A percentile compares a stretch with the other conserved stretches of the same genome.
Conservation (phyloP, 805 yeast genomes). For the Ogataea pini region DNA sequence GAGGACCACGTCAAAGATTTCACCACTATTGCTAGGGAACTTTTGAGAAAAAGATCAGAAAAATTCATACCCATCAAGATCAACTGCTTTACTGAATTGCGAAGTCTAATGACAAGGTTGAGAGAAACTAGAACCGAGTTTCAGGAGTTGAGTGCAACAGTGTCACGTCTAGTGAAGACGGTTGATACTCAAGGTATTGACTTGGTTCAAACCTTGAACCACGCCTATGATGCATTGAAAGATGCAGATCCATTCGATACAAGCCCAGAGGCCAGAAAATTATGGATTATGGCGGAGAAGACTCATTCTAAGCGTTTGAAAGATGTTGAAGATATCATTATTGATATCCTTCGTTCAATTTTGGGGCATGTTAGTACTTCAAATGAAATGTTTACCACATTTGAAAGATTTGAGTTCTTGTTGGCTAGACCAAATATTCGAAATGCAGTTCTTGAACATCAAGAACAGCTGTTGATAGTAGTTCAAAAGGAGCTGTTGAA, state of each 20-base stretch:
- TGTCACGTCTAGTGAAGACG: slow-evolving; percentile 10
- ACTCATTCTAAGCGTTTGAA: slow-evolving; percentile 44
- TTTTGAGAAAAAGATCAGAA: slow-evolving; percentile 71
- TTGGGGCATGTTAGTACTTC: slow-evolving; percentile 43
- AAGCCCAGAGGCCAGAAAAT: slow-evolving; percentile 36
- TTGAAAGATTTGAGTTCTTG: slow-evolving; percentile 49
- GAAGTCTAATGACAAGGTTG: slow-evolving; percentile 46
- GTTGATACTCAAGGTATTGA: slow-evolving; percentile 10
- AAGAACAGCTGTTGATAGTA: slow-evolving; percentile 47
- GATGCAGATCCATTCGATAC: slow-evolving; percentile 41
- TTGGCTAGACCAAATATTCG: slow-evolving; percentile 55
- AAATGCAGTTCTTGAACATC: slow-evolving; percentile 61
- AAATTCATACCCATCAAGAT: slow-evolving; percentile 67
- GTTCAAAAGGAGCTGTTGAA: slow-evolving; percentile 48
- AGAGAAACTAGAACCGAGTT: slow-evolving; percentile 53
- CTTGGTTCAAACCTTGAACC: slow-evolving; percentile 37
- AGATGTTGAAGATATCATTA: slow-evolving; percentile 47
- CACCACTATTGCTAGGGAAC: slow-evolving; percentile 68
- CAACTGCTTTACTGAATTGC: slow-evolving; percentile 42
- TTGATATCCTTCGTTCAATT: slow-evolving; percentile 39
- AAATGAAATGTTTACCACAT: slow-evolving; percentile 52
- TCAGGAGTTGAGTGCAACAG: slow-evolving; percentile 41
- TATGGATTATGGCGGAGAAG: slow-evolving; percentile 45
- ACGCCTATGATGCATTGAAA: slow-evolving; percentile 44
- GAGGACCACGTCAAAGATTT: slow-evolving; percentile 65